A percentile compares a stretch with the other conserved stretches of the same genome.
phyloP scores from a whole-genome alignment of 352 stramenopile species.

The Pythium monospermum region DNA sequence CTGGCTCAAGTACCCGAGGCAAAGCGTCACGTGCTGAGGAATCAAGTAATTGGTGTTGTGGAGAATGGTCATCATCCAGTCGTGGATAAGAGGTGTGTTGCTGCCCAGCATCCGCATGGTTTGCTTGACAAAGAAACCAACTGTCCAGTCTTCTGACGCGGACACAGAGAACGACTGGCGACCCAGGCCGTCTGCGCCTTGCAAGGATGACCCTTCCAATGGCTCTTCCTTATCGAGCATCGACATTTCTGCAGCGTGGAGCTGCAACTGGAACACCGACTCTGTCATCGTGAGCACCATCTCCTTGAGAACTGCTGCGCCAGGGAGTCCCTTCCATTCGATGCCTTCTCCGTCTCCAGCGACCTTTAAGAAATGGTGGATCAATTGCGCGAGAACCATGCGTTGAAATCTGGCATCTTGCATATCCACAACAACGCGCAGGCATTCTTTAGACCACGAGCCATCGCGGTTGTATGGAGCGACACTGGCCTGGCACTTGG shows the following conservation, averaged over 20 bases:
- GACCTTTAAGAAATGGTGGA: slow-evolving; percentile 45
- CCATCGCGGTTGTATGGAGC: slow-evolving; percentile 39
- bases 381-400: slow-evolving; percentile 41
- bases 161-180: slow-evolving; percentile 39
- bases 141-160: slow-evolving; percentile 23
- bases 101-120: slow-evolving; percentile 49
- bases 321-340: slow-evolving; percentile 65
- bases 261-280: slow-evolving; percentile 35
- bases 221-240: slow-evolving; percentile 26
- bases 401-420: slow-evolving; percentile 15
- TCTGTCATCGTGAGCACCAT: slow-evolving; percentile 36
- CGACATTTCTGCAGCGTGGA: slow-evolving; percentile 35
- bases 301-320: slow-evolving; percentile 37
- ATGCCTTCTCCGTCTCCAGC: slow-evolving; percentile 27
- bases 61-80: slow-evolving; percentile 57
- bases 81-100: slow-evolving; percentile 42
- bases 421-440: slow-evolving; percentile 21
- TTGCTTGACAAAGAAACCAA: slow-evolving; percentile 47
- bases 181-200: slow-evolving; percentile 24
- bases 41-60: slow-evolving; percentile 62
- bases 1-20: slow-evolving; percentile 58
- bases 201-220: neutral
- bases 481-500: slow-evolving; percentile 47
- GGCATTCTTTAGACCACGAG: slow-evolving; percentile 37
- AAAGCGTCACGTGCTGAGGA: slow-evolving; percentile 65